phyloP scores from a whole-genome alignment of 2,329 filamentous ascomycete species.

The Talaromyces amestolkiae region DNA sequence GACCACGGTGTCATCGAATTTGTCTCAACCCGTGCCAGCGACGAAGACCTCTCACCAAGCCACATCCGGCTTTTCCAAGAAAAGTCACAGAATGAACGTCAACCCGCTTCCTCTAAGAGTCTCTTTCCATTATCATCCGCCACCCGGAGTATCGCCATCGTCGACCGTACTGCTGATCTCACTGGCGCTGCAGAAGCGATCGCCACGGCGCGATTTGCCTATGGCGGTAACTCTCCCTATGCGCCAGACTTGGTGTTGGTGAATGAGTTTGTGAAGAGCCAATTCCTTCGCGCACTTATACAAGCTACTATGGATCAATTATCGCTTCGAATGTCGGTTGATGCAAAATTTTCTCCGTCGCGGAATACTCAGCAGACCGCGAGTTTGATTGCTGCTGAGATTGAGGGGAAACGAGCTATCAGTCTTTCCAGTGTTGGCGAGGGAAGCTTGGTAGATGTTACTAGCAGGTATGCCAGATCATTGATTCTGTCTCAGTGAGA shows the following conservation, averaged over 20 bases:
- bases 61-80: conserved; percentile 14
- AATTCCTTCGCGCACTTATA: conserved; percentile 53
- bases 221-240: conserved; percentile 58
- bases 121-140: conserved; percentile 25
- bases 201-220: conserved; percentile 54
- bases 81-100: background rate
- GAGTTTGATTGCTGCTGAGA: background rate
- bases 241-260: conserved; percentile 62
- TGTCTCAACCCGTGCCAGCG: conserved; percentile 36
- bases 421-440: conserved; percentile 4
- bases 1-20: conserved; percentile 35
- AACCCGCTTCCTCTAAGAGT: background rate
- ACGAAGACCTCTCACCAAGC: conserved; percentile 35
- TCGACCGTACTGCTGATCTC: conserved; percentile 60
- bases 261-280: conserved; percentile 60
- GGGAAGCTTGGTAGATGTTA: background rate
- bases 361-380: background rate
- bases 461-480: background rate
- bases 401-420: background rate
- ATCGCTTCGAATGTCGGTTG: conserved; percentile 19
- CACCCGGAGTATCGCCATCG: conserved; percentile 52
- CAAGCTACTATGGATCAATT: conserved; percentile 26
- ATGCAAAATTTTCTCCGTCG: conserved; percentile 14
- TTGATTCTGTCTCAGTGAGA: background rate
- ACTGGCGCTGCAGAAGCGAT: conserved; percentile 53